These are phyloP conservation scores for Whalleya microplaca DNA, from an alignment of 2,329 filamentous ascomycete species.

Conservation along the genomic window DNA sequence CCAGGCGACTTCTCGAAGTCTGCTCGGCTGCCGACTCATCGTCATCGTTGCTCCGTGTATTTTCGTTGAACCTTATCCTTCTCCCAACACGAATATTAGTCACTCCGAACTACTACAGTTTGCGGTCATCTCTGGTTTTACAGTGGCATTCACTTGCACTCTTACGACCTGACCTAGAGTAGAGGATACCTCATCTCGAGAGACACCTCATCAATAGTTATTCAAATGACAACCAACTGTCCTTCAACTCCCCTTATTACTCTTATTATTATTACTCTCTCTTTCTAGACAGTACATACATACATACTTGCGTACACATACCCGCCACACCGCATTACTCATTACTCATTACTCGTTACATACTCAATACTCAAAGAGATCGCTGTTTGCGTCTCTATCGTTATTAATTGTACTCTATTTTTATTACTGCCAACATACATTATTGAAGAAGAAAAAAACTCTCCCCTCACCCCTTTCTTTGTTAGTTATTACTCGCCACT, in stretches of 20 bases:
- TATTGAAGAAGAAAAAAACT: too few species aligned
- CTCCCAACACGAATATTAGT: slow-evolving; percentile 2
- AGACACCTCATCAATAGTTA: slow-evolving; percentile 20
- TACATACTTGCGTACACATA: not conserved
- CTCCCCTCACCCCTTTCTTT: slow-evolving; percentile 26
- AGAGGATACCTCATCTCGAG: slow-evolving; percentile 27
- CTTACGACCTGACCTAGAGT: too few species aligned
- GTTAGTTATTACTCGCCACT: slow-evolving; percentile 33
- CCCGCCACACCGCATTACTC: slow-evolving; percentile 24
- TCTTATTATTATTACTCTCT: slow-evolving; percentile 6
- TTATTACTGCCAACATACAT: too few species aligned
- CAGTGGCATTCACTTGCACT: slow-evolving; percentile 58
- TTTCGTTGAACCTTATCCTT: slow-evolving; percentile 3
- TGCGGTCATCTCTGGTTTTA: slow-evolving; percentile 37
- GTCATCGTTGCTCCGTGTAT: slow-evolving; percentile 12
- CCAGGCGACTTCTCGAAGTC: slow-evolving; percentile 58
- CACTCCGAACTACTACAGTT: too few species aligned
- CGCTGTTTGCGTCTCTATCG: slow-evolving; percentile 20
- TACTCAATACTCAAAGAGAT: not conserved
- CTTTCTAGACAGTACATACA: slow-evolving; percentile 11
- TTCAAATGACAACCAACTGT: slow-evolving; percentile 25
- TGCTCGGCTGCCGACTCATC: slow-evolving; percentile 46
- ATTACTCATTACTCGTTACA: too few species aligned
- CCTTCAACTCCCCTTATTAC: slow-evolving; percentile 18
- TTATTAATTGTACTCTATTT: slow-evolving; percentile 23